phyloP scores from a whole-genome alignment of 1,284 basidiomycete genomes.

The Cryptococcus floricola region DNA sequence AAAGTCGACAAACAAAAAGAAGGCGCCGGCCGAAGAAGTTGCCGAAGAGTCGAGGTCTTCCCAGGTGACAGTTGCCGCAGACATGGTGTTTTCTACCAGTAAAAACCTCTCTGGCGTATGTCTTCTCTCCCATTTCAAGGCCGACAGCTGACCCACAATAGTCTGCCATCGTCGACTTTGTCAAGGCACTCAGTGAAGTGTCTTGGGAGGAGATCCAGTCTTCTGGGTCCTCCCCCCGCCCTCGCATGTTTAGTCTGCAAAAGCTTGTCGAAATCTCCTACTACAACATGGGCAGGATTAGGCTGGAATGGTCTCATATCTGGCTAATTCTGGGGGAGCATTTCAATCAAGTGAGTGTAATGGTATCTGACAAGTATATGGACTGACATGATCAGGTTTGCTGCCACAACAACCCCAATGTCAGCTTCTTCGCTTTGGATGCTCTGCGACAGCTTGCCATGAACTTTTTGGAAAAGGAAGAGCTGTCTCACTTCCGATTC shows the following conservation, averaged over 20 bases:
- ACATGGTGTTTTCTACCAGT: constrained; percentile 97
- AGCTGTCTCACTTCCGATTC: constrained; percentile 96
- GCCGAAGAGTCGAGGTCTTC: constrained; percentile 95
- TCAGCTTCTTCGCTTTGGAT: constrained; percentile 95
- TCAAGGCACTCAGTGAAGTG: constrained; percentile 90
- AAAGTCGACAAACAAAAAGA: constrained; percentile 16
- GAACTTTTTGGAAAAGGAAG: constrained; percentile 98
- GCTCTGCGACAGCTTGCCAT: constrained; percentile 96
- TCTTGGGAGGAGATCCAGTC: constrained; percentile 99
- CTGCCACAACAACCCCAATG: constrained; percentile 95
- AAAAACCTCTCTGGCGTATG: constrained; percentile 89
- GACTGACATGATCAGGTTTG: constrained; percentile 64
- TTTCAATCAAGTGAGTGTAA: constrained; percentile 81
- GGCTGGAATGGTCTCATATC: constrained; percentile 96
- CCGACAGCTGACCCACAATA: constrained; percentile 40
- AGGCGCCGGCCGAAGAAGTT: constrained; percentile 77
- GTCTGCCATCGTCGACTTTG: constrained; percentile 98
- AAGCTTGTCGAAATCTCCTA: constrained; percentile 99
- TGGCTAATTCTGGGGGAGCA: constrained; percentile 99
- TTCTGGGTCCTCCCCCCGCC: constrained; percentile 86
- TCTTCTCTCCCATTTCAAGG: constrained; percentile 14
- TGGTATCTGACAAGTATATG: background rate
- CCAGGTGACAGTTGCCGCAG: constrained; percentile 96
- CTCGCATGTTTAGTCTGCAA: constrained; percentile 93
- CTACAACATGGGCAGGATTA: constrained; percentile 99